Evolutionary conservation across 2,329 filamentous ascomycete species (phyloP).

Genomic region (Xylariaceae sp.): DNA sequence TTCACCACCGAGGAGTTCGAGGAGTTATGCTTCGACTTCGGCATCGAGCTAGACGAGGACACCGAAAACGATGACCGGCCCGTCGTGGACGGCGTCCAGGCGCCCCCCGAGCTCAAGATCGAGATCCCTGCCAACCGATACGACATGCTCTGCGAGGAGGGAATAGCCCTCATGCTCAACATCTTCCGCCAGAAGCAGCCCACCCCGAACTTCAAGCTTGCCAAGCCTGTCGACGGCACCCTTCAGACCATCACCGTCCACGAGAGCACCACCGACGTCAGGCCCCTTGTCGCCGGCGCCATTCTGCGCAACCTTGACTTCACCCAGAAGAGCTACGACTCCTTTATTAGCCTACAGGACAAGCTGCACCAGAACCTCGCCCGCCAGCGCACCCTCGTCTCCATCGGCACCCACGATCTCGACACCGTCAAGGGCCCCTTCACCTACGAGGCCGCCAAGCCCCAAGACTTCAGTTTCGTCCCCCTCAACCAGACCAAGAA

Average conservation of each 20-base stretch:
- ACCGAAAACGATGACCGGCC: constrained; percentile 65
- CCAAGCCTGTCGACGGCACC: constrained; percentile 67
- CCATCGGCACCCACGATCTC: constrained; percentile 94
- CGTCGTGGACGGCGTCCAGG: constrained; percentile 37
- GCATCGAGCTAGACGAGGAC: constrained; percentile 97
- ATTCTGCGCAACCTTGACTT: constrained; percentile 90
- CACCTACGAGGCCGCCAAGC: constrained; percentile 88
- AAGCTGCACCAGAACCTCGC: constrained; percentile 97
- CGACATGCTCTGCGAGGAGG: constrained; percentile 19
- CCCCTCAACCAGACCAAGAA: constrained; percentile 88
- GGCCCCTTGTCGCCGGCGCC: constrained; percentile 84
- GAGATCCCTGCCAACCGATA: constrained; percentile 18
- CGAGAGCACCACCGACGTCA: constrained; percentile 69
- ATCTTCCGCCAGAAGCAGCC: constrained; percentile 67
- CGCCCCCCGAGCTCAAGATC: constrained; percentile 17
- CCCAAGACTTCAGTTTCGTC: constrained; percentile 86
- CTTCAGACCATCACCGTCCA: constrained; percentile 77
- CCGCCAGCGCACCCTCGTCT: constrained; percentile 86
- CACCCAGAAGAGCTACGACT: constrained; percentile 86
- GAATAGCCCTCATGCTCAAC: constrained; percentile 19
- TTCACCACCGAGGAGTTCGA: constrained; percentile 88
- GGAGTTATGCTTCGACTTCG: constrained; percentile 96
- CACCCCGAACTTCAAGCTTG: constrained; percentile 75
- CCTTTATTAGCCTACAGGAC: constrained; percentile 96
- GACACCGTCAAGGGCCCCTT: constrained; percentile 93